Evolutionary conservation across 2,329 filamentous ascomycete genomes (phyloP).

Genomic region (Aspergillus floridensis): DNA sequence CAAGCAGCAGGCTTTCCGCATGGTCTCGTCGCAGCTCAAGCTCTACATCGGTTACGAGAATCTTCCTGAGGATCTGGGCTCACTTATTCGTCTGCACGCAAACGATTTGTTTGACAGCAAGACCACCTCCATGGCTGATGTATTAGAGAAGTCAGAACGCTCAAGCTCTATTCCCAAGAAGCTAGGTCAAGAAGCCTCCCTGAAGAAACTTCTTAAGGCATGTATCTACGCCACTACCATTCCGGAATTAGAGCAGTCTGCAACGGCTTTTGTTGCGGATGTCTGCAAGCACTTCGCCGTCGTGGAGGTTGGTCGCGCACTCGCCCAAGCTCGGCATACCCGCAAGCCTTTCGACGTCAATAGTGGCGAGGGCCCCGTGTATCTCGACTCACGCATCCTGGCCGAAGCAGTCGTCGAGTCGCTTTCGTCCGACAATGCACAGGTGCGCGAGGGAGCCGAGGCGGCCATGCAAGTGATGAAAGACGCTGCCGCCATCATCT

Average conservation of each 20-base stretch:
- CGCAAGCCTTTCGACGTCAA: slow-evolving; percentile 78
- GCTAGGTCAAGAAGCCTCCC: slow-evolving; percentile 72
- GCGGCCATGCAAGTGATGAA: slow-evolving; percentile 74
- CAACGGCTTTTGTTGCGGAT: slow-evolving; percentile 71
- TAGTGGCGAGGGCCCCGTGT: slow-evolving; percentile 81
- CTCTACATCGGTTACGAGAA: slow-evolving; percentile 83
- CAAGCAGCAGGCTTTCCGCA: slow-evolving; percentile 86
- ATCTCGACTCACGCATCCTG: slow-evolving; percentile 80
- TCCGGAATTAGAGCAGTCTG: slow-evolving; percentile 73
- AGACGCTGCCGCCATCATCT: slow-evolving; percentile 71
- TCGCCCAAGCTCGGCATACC: slow-evolving; percentile 74
- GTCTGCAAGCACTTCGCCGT: slow-evolving; percentile 88
- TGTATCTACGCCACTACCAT: slow-evolving; percentile 82
- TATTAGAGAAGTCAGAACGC: slow-evolving; percentile 72
- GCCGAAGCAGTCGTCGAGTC: slow-evolving; percentile 89
- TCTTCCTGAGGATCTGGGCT: slow-evolving; percentile 83
- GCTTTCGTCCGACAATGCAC: slow-evolving; percentile 76
- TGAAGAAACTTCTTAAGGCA: slow-evolving; percentile 87
- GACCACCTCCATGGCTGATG: slow-evolving; percentile 64
- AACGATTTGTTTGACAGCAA: slow-evolving; percentile 77
- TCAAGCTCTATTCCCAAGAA: slow-evolving; percentile 85
- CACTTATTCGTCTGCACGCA: slow-evolving; percentile 80
- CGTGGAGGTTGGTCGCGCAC: slow-evolving; percentile 80
- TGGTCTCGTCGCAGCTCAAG: slow-evolving; percentile 87
- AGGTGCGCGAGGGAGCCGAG: slow-evolving; percentile 80